Evolutionary conservation across 345 rosid genomes (phyloP).

Genomic region (Brassica juncea): DNA sequence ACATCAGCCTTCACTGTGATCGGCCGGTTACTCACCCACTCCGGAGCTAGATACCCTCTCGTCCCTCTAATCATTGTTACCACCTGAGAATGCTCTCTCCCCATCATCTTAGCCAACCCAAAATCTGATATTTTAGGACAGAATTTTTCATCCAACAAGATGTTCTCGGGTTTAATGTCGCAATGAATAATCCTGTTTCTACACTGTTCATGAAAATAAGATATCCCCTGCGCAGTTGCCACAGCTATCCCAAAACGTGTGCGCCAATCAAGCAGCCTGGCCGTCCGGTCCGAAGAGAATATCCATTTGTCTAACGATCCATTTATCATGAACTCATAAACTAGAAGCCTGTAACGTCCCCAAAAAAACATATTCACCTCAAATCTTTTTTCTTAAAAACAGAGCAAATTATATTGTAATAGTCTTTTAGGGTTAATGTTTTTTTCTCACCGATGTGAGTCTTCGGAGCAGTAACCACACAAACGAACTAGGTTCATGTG

Average conservation of each 20-base stretch:
- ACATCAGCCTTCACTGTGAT: slow-evolving; percentile 84
- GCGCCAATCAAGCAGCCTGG: slow-evolving; percentile 58
- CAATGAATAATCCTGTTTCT: slow-evolving; percentile 67
- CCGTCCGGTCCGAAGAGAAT: slow-evolving; percentile 43
- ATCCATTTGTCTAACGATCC: slow-evolving; percentile 82
- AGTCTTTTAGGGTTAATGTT: not conserved
- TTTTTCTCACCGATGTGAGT: slow-evolving; percentile 57
- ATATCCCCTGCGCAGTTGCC: slow-evolving; percentile 68
- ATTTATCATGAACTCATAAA: slow-evolving; percentile 76
- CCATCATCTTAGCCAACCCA: slow-evolving; percentile 75
- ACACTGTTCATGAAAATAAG: slow-evolving; percentile 80
- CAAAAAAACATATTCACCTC: not conserved
- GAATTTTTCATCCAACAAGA: slow-evolving; percentile 57
- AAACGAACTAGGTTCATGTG: slow-evolving; percentile 78
- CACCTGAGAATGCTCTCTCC: slow-evolving; percentile 69
- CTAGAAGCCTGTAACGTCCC: slow-evolving; percentile 56
- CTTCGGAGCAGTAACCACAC: slow-evolving; percentile 76
- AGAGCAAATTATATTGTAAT: not conserved
- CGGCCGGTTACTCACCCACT: slow-evolving; percentile 72
- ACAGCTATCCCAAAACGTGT: slow-evolving; percentile 61
- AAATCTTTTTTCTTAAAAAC: not conserved
- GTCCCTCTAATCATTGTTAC: slow-evolving; percentile 78
- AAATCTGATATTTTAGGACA: slow-evolving; percentile 77
- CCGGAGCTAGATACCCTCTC: slow-evolving; percentile 77
- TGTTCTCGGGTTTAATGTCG: slow-evolving; percentile 76